Base-by-base conservation (phyloP, 2,329 filamentous ascomycete species). In the Aureobasidium sp. region DNA sequence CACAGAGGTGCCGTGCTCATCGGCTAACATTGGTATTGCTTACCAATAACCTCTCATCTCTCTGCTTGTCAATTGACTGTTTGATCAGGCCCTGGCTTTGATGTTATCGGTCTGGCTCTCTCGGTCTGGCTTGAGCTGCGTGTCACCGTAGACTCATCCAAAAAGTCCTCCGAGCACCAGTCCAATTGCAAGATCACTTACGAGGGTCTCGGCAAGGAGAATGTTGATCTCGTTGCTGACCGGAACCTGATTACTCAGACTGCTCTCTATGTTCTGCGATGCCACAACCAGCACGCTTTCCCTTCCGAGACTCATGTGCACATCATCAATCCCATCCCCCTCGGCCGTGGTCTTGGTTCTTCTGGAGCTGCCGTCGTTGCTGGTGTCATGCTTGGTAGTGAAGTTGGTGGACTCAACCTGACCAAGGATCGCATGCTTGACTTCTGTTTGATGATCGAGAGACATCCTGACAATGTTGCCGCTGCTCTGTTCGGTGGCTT, bases 401-500 rank as follows among this genome's bases (percentile, higher is more conserved):
- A 94, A 68, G 86, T 93, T 41, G 91, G 90, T 32, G 79, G 85
- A 27, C 77, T 98, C 57, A 77, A 84, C 39, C 74, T 98, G 58
- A 82, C 81, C 55, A 84, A 88, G 63, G 86, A 88, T 59, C 79
- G 93, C 34, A 80, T 98, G 67, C 84, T 98, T 63, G 93, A 98
- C 71, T 98, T 90, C 69, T 95, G 89, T 66, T 76, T 98, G 60
- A 98, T 98, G 93, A 95, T 96, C 70, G 68, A 95, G 71, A 83
- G 89, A 59, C 90, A 95, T 69, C 90, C 90, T 10, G 90, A 95
- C 72, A 95, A 95, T 66, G 89, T 98, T 48, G 93, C 90, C 55
- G 93, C 93, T 12, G 90, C 93, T 6, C 80, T 97, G 30, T 97
- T 94, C 64, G 93, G 93, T 60, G 93, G 93, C 27, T 97, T 98